Conservation (phyloP, 495 filamentous ascomycete species). For the Tuber calosporum region DNA sequence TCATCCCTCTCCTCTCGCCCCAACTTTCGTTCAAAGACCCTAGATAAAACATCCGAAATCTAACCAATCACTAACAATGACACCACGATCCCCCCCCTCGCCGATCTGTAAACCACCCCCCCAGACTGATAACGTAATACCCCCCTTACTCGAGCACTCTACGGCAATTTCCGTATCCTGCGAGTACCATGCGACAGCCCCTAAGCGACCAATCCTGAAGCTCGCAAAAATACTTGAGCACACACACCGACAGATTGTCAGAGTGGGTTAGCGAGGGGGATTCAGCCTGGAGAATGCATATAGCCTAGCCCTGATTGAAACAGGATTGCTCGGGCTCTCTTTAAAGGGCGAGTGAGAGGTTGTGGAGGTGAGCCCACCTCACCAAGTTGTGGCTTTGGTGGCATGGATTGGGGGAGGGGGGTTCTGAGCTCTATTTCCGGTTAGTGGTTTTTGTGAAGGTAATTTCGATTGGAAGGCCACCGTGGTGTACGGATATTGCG, state of each 20-base stretch:
- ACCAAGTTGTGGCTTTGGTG: background rate
- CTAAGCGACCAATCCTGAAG: background rate
- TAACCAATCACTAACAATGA: background rate
- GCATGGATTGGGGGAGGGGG: no score
- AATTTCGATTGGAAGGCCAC: no score
- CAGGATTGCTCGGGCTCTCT: background rate
- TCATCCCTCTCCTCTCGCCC: no score
- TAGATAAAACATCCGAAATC: background rate
- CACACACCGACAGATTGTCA: no score
- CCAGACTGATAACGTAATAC: no score
- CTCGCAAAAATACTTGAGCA: background rate
- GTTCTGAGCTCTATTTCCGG: no score
- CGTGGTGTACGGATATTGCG: no score
- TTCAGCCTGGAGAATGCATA: background rate
- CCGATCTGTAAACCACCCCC: no score
- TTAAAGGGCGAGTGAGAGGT: background rate
- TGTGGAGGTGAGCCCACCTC: background rate
- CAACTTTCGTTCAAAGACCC: no score
- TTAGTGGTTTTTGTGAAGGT: no score
- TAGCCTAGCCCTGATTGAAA: background rate
- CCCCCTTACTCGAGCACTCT: background rate
- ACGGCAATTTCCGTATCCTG: background rate
- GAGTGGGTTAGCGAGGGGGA: background rate
- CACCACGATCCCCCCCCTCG: no score
- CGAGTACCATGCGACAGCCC: background rate